These are phyloP conservation scores for Sporothrix protearum DNA, from an alignment of 2,329 filamentous ascomycete species.

Conservation along the genomic window DNA sequence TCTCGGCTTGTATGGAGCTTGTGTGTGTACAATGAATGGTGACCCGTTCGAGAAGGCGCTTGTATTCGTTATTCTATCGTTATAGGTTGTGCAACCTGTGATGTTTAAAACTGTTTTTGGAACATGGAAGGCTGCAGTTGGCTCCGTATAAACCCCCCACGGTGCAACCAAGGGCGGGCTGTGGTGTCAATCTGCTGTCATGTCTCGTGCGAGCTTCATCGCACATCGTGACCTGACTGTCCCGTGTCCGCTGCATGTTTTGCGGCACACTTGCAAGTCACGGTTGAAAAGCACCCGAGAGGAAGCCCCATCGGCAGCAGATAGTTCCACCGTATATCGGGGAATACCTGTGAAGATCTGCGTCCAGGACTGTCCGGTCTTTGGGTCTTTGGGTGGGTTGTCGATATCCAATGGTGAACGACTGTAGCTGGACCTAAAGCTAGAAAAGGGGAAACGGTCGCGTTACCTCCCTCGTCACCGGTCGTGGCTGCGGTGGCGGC, in stretches of 20 bases:
- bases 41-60: neutral
- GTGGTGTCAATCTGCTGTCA: neutral
- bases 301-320: neutral
- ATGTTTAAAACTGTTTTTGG: neutral
- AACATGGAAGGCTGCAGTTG: neutral
- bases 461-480: constrained; percentile 1
- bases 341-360: neutral
- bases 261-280: neutral
- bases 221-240: neutral
- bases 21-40: neutral
- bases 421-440: neutral
- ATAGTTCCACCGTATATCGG: neutral
- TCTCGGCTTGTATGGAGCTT: neutral
- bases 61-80: constrained; percentile 6
- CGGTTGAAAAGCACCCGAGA: neutral
- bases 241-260: neutral
- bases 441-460: too few species aligned
- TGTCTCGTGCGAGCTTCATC: neutral
- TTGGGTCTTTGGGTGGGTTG: too few species aligned
- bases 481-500: constrained; percentile 21
- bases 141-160: neutral
- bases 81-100: neutral
- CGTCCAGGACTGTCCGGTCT: neutral
- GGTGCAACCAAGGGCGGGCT: neutral
- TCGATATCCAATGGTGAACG: neutral